Evolutionary conservation across 148 eudicot species (phyloP), one percentile per base, ranked within the genome.

Genomic region (Rhododendron henanense): DNA sequence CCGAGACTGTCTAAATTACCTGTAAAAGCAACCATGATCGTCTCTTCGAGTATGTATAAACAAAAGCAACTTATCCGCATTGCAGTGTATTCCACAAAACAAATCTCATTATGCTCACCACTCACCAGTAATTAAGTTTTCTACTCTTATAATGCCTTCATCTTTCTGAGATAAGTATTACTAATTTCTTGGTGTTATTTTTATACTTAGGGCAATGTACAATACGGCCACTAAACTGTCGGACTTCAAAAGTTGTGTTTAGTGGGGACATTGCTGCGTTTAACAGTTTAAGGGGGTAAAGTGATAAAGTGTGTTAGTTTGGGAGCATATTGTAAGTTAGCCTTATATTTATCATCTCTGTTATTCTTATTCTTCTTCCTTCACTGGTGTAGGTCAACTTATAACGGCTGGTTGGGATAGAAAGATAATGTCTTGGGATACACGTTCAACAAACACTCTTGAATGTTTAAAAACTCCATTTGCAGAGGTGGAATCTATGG

Each of bases 381-480:
- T 33, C 67, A 23, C 87, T 45, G 21, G 79, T 87, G 83, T 71
- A 96, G 99, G 93, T 82, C 93, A 92, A 86, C 85, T 93, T 53
- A 83, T 94, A 78, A 86, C 94, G 53, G 90, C 91, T 88, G 98
- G 98, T 84, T 97, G 98, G 99, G 99, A 97, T 88, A 88, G 87
- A 81, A 94, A 88, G 87, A 85, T 97, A 50, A 75, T 87, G 71
- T 89, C 83, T 65, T 97, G 99, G 98, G 99, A 97, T 89, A 81
- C 92, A 48, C 95, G 98, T 35, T 89, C 91, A 53, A 37, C 74
- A 45, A 87, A 86, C 86, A 73, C 88, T 82, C 63, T 79, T 14
- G 90, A 83, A 84, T 76, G 90, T 79, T 87, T 89, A 74, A 85
- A 81, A 85, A 85, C 81, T 65, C 84, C 85, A 33, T 76, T 82